These are phyloP conservation scores for Echeveria elegans DNA, from an alignment of 164 flowering plant genomes.

Conservation along the genomic window DNA sequence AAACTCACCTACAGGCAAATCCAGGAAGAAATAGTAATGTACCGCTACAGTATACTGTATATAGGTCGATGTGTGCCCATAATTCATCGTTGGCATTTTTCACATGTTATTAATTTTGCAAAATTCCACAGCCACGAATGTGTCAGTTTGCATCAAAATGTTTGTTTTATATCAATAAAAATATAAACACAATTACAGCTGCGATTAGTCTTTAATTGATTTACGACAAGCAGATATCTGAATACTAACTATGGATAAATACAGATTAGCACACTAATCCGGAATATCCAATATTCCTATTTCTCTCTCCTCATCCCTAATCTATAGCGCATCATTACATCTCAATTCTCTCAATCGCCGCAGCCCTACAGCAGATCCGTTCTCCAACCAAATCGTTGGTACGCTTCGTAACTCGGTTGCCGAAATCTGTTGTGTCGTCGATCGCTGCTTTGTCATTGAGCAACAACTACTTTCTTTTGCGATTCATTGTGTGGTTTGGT, in stretches of 20 bases:
- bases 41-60: no score
- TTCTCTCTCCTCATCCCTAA: conserved; percentile 5
- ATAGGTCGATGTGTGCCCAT: neutral
- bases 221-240: no score
- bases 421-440: neutral
- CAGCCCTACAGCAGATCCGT: neutral
- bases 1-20: neutral
- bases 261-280: neutral
- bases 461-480: neutral
- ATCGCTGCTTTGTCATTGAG: neutral
- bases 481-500: neutral
- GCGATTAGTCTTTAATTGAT: no score
- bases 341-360: neutral
- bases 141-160: no score
- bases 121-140: no score
- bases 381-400: neutral
- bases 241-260: no score
- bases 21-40: no score
- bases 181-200: no score
- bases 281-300: neutral
- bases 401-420: neutral
- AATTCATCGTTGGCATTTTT: no score
- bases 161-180: no score
- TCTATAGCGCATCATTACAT: neutral
- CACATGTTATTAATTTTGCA: no score